These are phyloP conservation scores for Boletus sp. DNA, from an alignment of 768 basidiomycete species.

Conservation along the genomic window DNA sequence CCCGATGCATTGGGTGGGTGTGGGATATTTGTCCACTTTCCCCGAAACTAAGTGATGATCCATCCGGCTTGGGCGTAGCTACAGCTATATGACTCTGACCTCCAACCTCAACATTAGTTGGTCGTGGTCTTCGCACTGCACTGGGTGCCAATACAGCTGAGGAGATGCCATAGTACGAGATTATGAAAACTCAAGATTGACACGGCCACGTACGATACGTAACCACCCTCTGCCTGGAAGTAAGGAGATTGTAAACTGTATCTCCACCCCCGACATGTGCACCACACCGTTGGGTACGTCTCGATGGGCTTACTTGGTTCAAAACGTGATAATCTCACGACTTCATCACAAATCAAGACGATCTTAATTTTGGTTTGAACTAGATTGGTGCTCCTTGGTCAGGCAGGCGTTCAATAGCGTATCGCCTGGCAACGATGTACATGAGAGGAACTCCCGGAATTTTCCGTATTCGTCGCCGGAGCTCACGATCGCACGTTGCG, in stretches of 20 bases:
- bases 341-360: not conserved
- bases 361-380: not conserved
- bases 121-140: not conserved
- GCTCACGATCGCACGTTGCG: conserved; percentile 95
- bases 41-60: not conserved
- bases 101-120: not conserved
- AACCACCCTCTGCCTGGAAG: not conserved
- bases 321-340: not conserved
- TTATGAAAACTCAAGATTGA: not conserved
- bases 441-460: conserved; percentile 92
- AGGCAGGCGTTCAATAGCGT: conserved; percentile 93
- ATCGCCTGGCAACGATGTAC: conserved; percentile 92
- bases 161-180: not conserved
- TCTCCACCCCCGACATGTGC: not conserved
- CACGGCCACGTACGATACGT: not conserved
- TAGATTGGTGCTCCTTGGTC: conserved; percentile 85
- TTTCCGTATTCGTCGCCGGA: conserved; percentile 88
- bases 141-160: not conserved
- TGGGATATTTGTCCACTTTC: not conserved
- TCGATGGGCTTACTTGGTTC: not conserved
- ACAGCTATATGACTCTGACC: not conserved
- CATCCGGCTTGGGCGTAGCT: not conserved
- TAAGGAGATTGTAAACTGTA: not conserved
- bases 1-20: not conserved
- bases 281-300: not conserved